Conservation (phyloP, 495 filamentous ascomycete genomes). For the Aspergillus wentii region DNA sequence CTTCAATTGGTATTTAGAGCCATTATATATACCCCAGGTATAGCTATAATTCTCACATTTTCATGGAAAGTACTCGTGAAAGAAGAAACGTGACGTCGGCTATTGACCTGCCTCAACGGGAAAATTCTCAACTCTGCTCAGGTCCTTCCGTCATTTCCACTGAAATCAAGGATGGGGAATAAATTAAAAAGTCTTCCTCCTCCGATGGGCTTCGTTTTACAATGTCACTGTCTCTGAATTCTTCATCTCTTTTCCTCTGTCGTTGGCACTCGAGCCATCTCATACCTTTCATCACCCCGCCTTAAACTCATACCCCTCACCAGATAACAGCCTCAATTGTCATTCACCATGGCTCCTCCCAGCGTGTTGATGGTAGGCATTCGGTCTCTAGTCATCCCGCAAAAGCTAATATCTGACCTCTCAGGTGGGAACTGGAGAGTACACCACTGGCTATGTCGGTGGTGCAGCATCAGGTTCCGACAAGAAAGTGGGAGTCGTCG, state of each 20-base stretch:
- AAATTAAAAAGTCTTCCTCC: too few relatives aligned
- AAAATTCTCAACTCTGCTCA: too few relatives aligned
- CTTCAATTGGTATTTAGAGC: background rate
- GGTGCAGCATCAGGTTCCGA: conserved; percentile 73
- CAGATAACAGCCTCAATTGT: background rate
- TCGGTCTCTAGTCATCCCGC: background rate
- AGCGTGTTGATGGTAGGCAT: conserved; percentile 83
- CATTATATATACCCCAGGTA: background rate
- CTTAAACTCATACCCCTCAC: background rate
- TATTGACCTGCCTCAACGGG: background rate
- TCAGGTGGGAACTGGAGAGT: conserved; percentile 86
- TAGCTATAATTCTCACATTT: background rate
- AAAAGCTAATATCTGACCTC: conserved; percentile 10
- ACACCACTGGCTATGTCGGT: conserved; percentile 88
- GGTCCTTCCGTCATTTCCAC: too few relatives aligned
- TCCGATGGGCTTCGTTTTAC: too few relatives aligned
- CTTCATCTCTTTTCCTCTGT: background rate
- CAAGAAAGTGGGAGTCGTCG: conserved; percentile 93
- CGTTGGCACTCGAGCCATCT: background rate
- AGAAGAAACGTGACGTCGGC: background rate
- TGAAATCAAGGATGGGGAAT: background rate
- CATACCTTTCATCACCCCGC: background rate
- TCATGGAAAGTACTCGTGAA: background rate
- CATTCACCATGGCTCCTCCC: conserved; percentile 61
- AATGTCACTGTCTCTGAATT: background rate